phyloP scores from a whole-genome alignment of 768 basidiomycete species.

The Lactarius deliciosus region DNA sequence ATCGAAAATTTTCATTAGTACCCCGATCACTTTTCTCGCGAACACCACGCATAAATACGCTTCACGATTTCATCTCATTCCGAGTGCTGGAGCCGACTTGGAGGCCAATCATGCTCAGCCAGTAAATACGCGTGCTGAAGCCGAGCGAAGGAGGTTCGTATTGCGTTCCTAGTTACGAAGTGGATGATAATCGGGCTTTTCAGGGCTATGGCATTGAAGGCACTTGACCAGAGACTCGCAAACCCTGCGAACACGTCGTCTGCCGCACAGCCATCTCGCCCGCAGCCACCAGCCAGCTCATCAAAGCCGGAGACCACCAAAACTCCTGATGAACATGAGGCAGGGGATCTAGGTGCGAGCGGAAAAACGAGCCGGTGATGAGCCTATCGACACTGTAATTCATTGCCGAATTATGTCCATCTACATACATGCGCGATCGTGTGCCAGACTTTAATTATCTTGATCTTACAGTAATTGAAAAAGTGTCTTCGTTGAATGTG shows the following conservation, averaged over 20 bases:
- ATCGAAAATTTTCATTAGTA: constrained; percentile 43
- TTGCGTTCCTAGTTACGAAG: constrained; percentile 18
- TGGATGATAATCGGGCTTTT: constrained; percentile 9
- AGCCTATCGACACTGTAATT: neutral
- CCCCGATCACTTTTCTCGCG: constrained; percentile 65
- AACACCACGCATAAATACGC: constrained; percentile 68
- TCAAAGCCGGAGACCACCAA: constrained; percentile 22
- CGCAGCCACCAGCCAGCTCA: constrained; percentile 15
- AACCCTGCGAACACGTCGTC: constrained; percentile 39
- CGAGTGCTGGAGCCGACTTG: constrained; percentile 57
- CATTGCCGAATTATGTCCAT: constrained; percentile 16
- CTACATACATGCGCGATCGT: constrained; percentile 6
- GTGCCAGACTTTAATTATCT: constrained; percentile 5
- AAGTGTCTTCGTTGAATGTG: neutral
- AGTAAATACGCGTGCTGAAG: constrained; percentile 91
- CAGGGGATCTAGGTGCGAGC: constrained; percentile 16
- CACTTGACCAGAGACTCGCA: constrained; percentile 90
- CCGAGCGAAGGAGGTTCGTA: constrained; percentile 85
- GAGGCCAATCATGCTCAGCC: constrained; percentile 76
- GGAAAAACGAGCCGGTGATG: constrained; percentile 17
- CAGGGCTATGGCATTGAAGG: constrained; percentile 95
- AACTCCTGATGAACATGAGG: constrained; percentile 20
- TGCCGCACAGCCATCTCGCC: constrained; percentile 12
- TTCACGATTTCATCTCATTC: constrained; percentile 72
- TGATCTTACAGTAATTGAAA: neutral